A percentile compares a stretch with the other conserved stretches of the same genome.
Evolutionary conservation across 805 yeast species (phyloP).

Genomic region (Pichia thaimueangensis): DNA sequence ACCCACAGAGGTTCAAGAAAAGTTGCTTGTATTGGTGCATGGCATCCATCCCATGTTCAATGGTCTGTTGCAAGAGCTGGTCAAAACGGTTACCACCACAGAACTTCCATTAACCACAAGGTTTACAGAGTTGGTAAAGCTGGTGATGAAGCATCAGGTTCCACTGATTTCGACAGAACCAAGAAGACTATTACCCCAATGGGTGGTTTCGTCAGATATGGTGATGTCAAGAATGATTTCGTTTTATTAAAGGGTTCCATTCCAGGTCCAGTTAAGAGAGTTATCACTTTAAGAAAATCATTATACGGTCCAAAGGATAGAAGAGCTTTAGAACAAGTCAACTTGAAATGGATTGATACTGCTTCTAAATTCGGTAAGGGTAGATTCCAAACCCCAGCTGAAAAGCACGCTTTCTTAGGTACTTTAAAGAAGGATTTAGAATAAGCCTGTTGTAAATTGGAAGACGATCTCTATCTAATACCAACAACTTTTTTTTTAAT

Average conservation of each 20-base stretch:
- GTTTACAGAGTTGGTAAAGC: slow-evolving; percentile 98
- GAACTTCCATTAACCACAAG: slow-evolving; percentile 99
- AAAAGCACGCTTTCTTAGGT: slow-evolving; percentile 99
- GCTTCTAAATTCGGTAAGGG: slow-evolving; percentile 99
- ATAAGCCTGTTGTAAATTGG: background rate
- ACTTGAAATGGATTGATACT: slow-evolving; percentile 99
- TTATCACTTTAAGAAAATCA: slow-evolving; percentile 97
- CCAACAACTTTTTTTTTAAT: background rate
- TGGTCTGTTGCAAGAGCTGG: slow-evolving; percentile 99
- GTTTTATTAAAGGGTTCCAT: slow-evolving; percentile 96
- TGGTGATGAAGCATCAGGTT: slow-evolving; percentile 88
- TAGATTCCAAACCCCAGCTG: slow-evolving; percentile 99
- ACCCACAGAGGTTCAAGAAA: slow-evolving; percentile 99
- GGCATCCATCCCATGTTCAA: slow-evolving; percentile 99
- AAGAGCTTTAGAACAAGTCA: slow-evolving; percentile 93
- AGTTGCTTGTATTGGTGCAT: slow-evolving; percentile 99
- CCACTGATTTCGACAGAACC: slow-evolving; percentile 99
- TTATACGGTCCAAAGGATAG: slow-evolving; percentile 96
- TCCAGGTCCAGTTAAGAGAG: slow-evolving; percentile 99
- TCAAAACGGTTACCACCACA: slow-evolving; percentile 99
- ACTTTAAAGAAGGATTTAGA: slow-evolving; percentile 96
- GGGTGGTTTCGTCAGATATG: slow-evolving; percentile 99
- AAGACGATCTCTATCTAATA: too few species aligned
- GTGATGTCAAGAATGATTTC: slow-evolving; percentile 96
- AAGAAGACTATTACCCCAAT: slow-evolving; percentile 98